Percentiles rank a stretch among this genome's conserved stretches.
phyloP scores from a whole-genome alignment of 345 rosid genomes.

The Rubroshorea leprosula region DNA sequence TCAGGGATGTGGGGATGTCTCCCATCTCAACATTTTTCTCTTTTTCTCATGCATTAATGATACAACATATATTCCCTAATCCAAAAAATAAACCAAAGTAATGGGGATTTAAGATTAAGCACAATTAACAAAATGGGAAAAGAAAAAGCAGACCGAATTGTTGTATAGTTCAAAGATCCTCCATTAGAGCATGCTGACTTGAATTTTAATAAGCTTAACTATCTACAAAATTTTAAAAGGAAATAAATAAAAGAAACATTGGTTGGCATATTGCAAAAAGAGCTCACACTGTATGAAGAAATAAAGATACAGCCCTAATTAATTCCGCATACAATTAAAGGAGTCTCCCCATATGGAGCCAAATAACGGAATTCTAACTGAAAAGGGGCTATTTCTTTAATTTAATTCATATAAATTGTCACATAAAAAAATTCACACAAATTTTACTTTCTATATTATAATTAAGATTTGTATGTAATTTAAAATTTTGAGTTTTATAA shows the following conservation, averaged over 20 bases:
- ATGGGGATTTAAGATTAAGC: conserved; percentile 14
- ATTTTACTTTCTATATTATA: no score
- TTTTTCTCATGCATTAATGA: conserved; percentile 36
- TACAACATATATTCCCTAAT: conserved; percentile 32
- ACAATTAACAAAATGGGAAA: conserved; percentile 9
- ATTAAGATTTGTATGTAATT: no score
- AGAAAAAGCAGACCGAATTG: neutral
- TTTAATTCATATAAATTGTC: no score
- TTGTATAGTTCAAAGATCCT: neutral
- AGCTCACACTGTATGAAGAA: no score
- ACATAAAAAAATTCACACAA: no score
- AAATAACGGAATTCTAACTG: no score
- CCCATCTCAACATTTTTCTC: conserved; percentile 25
- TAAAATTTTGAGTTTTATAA: no score
- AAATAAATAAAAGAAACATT: neutral
- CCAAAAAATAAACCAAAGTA: conserved; percentile 22
- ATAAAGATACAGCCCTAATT: no score
- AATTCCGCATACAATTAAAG: no score
- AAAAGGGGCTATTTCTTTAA: no score
- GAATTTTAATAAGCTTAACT: neutral
- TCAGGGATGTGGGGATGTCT: conserved; percentile 51
- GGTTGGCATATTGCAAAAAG: neutral
- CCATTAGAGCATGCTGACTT: conserved; percentile 5
- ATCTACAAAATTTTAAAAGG: neutral
- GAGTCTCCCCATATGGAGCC: no score